Evolutionary conservation across 441 rosid species (phyloP).

Genomic region (Croton setiger): DNA sequence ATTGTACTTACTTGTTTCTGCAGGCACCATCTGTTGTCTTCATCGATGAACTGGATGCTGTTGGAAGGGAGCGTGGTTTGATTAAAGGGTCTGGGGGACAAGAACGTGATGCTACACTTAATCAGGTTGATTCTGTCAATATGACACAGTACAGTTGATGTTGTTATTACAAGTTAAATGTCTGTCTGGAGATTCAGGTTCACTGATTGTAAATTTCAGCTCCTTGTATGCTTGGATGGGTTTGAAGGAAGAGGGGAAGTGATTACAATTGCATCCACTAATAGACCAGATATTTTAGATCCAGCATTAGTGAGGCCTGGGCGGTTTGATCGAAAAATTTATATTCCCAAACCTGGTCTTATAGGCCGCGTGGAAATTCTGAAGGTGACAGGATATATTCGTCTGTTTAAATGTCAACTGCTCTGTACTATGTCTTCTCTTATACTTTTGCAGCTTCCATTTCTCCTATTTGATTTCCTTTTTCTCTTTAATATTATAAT

Average conservation of each 20-base stretch:
- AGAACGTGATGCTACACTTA: constrained; percentile 97
- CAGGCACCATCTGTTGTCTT: constrained; percentile 94
- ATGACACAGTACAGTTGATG: neutral
- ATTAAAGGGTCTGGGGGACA: constrained; percentile 97
- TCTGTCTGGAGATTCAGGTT: constrained; percentile 15
- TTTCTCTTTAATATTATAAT: neutral
- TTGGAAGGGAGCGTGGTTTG: constrained; percentile 94
- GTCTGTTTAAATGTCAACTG: neutral
- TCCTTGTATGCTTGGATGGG: constrained; percentile 91
- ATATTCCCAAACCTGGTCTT: constrained; percentile 83
- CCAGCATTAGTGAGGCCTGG: constrained; percentile 97
- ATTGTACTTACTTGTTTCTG: constrained; percentile 20
- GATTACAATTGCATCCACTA: constrained; percentile 93
- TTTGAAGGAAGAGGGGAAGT: constrained; percentile 98
- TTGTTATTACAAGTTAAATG: constrained; percentile 5
- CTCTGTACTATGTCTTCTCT: constrained; percentile 4
- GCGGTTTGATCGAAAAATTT: constrained; percentile 79
- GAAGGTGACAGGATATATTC: constrained; percentile 42
- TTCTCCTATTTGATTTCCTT: constrained; percentile 4
- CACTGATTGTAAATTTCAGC: constrained; percentile 45
- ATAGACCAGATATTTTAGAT: constrained; percentile 94
- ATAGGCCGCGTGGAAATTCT: constrained; percentile 92
- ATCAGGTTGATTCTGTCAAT: constrained; percentile 54
- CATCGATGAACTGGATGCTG: constrained; percentile 96
- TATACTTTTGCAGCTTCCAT: neutral